These are phyloP conservation scores for Boletus reticuloceps DNA, from an alignment of 768 basidiomycete genomes.

Conservation along the genomic window DNA sequence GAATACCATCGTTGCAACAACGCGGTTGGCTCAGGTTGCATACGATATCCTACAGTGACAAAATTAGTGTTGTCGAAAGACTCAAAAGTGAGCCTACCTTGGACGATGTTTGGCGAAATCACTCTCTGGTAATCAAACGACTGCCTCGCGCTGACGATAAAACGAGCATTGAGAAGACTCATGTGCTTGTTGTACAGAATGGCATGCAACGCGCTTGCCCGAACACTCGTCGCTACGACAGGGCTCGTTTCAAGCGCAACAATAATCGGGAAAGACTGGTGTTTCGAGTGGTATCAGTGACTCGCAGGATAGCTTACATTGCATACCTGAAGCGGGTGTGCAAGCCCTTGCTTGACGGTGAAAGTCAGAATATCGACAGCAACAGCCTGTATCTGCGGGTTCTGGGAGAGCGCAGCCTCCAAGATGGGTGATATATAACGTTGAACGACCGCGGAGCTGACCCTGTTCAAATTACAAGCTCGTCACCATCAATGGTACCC, in stretches of 20 bases:
- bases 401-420: slow-evolving; percentile 71
- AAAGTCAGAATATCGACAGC: slow-evolving; percentile 92
- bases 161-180: slow-evolving; percentile 84
- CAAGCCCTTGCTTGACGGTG: slow-evolving; percentile 92
- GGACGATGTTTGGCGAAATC: slow-evolving; percentile 43
- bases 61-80: neutral
- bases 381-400: slow-evolving; percentile 68
- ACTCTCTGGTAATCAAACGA: slow-evolving; percentile 84
- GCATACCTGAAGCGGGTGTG: slow-evolving; percentile 86
- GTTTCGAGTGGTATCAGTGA: neutral
- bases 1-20: slow-evolving; percentile 89
- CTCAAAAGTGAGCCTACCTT: slow-evolving; percentile 42
- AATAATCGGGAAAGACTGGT: slow-evolving; percentile 85
- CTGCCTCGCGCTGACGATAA: slow-evolving; percentile 71
- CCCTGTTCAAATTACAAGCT: slow-evolving; percentile 44
- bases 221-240: slow-evolving; percentile 53
- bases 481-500: neutral
- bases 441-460: slow-evolving; percentile 92
- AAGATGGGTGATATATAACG: slow-evolving; percentile 85
- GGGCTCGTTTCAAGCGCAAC: slow-evolving; percentile 91
- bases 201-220: slow-evolving; percentile 78
- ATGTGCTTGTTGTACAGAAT: slow-evolving; percentile 87
- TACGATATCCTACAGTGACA: slow-evolving; percentile 54
- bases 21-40: slow-evolving; percentile 63
- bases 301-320: neutral